phyloP scores from a whole-genome alignment of 192 early-diverging fungal species.

The Oehlia diaphana region DNA sequence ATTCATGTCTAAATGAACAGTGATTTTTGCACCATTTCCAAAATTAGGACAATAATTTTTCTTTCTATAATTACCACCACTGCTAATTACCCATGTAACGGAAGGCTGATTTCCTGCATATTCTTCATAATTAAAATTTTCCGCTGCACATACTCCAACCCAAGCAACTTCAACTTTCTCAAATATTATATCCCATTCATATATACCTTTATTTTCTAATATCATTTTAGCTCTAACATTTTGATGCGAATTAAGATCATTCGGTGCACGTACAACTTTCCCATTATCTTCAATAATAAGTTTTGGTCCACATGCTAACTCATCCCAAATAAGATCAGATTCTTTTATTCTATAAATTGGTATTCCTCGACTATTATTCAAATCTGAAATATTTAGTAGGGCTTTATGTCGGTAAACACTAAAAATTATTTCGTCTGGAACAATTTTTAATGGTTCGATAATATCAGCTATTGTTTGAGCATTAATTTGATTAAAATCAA shows the following conservation, averaged over 20 bases:
- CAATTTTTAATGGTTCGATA: slow-evolving; percentile 1
- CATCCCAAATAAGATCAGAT: too few relatives aligned
- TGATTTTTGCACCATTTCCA: neutral
- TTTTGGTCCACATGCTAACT: neutral
- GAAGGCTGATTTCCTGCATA: neutral
- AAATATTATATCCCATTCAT: slow-evolving; percentile 24
- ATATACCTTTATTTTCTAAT: neutral
- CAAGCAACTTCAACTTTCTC: neutral
- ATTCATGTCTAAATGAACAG: slow-evolving; percentile 28
- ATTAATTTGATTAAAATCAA: neutral
- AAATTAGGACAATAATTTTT: neutral
- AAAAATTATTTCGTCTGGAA: neutral
- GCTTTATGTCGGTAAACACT: neutral
- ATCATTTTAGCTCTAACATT: neutral
- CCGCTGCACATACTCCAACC: slow-evolving; percentile 3
- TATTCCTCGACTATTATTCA: too few relatives aligned
- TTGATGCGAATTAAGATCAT: neutral
- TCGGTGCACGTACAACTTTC: neutral
- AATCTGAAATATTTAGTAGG: too few relatives aligned
- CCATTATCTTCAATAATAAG: neutral
- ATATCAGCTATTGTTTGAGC: neutral
- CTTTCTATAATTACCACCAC: neutral
- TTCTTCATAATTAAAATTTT: slow-evolving; percentile 2
- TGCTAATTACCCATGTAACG: neutral
- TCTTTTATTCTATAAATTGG: too few relatives aligned